Percentiles rank a stretch among this genome's conserved stretches.
Conservation (phyloP, 2,329 filamentous ascomycete species). For the Xylaria sp. region DNA sequence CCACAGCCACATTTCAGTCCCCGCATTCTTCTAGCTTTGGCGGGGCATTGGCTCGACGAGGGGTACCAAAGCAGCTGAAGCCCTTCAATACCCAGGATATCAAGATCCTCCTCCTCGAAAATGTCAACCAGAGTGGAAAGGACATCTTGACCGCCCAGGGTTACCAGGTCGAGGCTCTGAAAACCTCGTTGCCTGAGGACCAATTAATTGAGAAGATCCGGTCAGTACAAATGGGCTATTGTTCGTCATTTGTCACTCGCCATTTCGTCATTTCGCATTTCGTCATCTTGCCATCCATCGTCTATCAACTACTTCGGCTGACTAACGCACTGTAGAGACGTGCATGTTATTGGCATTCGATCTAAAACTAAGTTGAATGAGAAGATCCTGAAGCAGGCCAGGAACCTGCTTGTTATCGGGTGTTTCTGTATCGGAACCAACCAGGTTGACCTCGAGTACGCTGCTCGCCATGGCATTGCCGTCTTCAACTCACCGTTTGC, state of each 20-base stretch:
- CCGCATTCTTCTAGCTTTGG: constrained; percentile 73
- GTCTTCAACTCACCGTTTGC: constrained; percentile 99
- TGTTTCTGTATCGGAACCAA: constrained; percentile 99
- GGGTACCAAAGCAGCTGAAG: constrained; percentile 80
- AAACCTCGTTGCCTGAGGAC: constrained; percentile 89
- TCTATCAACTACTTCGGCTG: neutral
- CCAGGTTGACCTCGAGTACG: constrained; percentile 88
- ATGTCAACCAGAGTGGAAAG: constrained; percentile 90
- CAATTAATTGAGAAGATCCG: constrained; percentile 96
- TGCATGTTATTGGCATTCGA: constrained; percentile 97
- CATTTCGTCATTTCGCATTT: neutral
- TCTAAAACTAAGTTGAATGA: constrained; percentile 96
- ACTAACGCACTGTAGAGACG: constrained; percentile 69
- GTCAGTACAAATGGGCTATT: constrained; percentile 59
- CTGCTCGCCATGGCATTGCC: constrained; percentile 86
- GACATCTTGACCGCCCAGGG: constrained; percentile 86
- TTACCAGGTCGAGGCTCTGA: constrained; percentile 94
- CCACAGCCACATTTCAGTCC: constrained; percentile 79
- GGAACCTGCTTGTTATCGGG: constrained; percentile 93
- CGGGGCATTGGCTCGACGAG: constrained; percentile 56
- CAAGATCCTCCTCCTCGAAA: constrained; percentile 95
- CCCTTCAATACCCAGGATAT: constrained; percentile 96
- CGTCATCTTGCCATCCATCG: neutral
- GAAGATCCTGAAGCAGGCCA: constrained; percentile 85
- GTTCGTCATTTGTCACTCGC: neutral